These are phyloP conservation scores for Echites panduratus DNA, from an alignment of 257 asterid species.

Conservation along the genomic window DNA sequence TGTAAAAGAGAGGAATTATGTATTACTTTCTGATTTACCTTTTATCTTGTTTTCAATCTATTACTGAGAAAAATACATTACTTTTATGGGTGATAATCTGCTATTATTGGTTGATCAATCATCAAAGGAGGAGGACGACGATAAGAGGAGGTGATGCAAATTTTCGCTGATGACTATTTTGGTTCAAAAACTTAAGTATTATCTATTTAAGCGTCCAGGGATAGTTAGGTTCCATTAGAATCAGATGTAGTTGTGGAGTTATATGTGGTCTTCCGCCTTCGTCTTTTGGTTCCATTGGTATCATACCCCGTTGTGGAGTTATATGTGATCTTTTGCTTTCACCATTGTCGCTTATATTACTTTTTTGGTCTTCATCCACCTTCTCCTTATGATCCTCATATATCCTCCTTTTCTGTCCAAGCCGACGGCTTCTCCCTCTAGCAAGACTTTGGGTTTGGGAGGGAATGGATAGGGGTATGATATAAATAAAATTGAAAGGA, in stretches of 20 bases:
- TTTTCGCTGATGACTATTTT: constrained; percentile 17
- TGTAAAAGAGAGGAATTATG: not conserved
- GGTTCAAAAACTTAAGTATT: constrained; percentile 31
- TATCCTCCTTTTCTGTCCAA: constrained; percentile 51
- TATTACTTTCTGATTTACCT: too few species aligned
- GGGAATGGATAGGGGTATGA: too few species aligned
- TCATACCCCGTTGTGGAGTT: too few species aligned
- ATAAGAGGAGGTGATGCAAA: not conserved
- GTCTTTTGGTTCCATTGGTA: too few species aligned
- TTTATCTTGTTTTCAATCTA: not conserved
- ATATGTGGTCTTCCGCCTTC: too few species aligned
- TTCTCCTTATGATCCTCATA: constrained; percentile 39
- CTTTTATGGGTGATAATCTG: not conserved
- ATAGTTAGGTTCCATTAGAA: too few species aligned
- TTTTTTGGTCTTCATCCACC: constrained; percentile 47
- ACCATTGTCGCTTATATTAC: constrained; percentile 48
- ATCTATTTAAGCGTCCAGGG: constrained; percentile 75
- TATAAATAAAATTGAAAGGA: too few species aligned
- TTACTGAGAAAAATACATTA: not conserved
- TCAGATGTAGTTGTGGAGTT: too few species aligned
- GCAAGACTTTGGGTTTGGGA: constrained; percentile 7
- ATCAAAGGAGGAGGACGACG: too few species aligned
- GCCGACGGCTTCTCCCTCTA: constrained; percentile 34
- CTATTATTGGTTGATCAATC: not conserved
- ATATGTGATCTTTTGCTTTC: constrained; percentile 56